Conservation (phyloP, 306 rosid species). For the Cicer chorassanicum region DNA sequence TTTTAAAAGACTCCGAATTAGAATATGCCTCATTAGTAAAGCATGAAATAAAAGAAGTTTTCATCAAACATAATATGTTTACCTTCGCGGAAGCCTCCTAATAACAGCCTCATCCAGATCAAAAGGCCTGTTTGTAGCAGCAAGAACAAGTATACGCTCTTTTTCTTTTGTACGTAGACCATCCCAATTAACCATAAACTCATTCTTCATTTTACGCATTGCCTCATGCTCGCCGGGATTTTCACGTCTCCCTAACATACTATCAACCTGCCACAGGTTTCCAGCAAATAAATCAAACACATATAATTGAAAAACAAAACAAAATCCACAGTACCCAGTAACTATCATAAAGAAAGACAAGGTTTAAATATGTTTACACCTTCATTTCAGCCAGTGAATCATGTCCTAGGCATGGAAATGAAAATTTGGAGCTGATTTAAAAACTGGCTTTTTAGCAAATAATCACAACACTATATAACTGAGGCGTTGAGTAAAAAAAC, state of each 20-base stretch:
- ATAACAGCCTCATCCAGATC: constrained; percentile 99
- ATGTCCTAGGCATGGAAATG: neutral
- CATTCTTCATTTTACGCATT: constrained; percentile 98
- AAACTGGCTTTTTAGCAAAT: too few species aligned
- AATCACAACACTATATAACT: neutral
- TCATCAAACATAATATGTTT: constrained; percentile 27
- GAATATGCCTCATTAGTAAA: neutral
- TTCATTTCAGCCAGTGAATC: neutral
- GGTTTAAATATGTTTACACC: neutral
- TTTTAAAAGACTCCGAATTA: neutral
- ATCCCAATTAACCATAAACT: constrained; percentile 99
- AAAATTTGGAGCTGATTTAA: neutral
- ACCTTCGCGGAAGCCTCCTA: constrained; percentile 98
- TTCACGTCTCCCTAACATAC: constrained; percentile 98
- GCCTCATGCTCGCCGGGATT: constrained; percentile 95
- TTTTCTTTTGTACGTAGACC: constrained; percentile 94
- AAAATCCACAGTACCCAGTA: neutral
- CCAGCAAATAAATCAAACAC: constrained; percentile 23
- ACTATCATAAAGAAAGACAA: neutral
- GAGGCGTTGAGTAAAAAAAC: neutral
- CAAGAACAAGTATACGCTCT: constrained; percentile 95
- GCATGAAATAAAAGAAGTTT: neutral
- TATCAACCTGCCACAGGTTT: constrained; percentile 72
- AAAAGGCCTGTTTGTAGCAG: constrained; percentile 96
- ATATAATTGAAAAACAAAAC: neutral